Evolutionary conservation across 2,329 filamentous ascomycete genomes (phyloP).

Genomic region (Elsinoe ampelina): DNA sequence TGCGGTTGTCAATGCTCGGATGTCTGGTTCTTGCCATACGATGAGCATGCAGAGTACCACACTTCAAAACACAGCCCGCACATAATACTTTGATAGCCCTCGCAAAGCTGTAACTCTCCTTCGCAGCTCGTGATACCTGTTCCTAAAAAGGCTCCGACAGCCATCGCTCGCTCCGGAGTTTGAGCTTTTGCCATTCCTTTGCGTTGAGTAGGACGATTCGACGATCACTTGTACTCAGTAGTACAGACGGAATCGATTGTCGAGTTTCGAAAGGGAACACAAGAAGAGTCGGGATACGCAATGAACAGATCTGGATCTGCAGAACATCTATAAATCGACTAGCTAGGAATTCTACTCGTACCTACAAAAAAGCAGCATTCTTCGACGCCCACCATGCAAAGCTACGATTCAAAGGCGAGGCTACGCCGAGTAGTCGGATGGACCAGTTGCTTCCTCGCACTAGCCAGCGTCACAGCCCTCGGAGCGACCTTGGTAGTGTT

Average conservation of each 20-base stretch:
- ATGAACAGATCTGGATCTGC: background rate
- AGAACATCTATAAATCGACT: background rate
- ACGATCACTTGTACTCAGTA: background rate
- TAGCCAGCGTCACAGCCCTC: background rate
- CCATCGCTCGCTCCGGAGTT: background rate
- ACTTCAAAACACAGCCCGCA: constrained; percentile 1
- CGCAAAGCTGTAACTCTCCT: background rate
- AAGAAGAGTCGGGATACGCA: background rate
- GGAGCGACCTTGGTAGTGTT: background rate
- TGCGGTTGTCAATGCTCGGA: background rate
- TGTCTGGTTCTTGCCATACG: background rate
- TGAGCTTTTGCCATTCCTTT: background rate
- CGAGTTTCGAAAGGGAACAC: background rate
- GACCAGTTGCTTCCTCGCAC: background rate
- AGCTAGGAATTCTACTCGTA: background rate
- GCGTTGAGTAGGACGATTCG: background rate
- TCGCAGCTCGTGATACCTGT: background rate
- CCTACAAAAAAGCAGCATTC: background rate
- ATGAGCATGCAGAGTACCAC: constrained; percentile 7
- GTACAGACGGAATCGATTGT: background rate
- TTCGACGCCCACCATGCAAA: background rate
- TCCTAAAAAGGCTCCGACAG: background rate
- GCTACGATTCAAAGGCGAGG: background rate
- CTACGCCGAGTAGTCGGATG: background rate
- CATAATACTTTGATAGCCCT: constrained; percentile 7